Evolutionary conservation across 192 early-diverging fungal genomes (phyloP).

Genomic region (Entomortierella lignicola): DNA sequence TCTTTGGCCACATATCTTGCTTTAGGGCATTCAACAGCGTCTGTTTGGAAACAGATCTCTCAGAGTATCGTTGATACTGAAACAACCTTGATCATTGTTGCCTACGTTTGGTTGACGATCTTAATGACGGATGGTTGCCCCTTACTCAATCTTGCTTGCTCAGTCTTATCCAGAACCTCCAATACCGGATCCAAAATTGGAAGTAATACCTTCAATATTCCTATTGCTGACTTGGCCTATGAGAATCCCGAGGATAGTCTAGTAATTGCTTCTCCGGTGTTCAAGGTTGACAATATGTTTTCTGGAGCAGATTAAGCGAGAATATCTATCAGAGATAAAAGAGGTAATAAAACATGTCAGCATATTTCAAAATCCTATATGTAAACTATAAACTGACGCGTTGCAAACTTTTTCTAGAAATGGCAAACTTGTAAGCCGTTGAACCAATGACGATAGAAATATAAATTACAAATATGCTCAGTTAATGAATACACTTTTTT

Average conservation of each 20-base stretch:
- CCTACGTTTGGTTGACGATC: slow-evolving; percentile 16
- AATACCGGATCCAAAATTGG: no score
- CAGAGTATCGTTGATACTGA: slow-evolving; percentile 73
- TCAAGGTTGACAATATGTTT: slow-evolving; percentile 38
- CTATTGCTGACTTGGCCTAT: slow-evolving; percentile 53
- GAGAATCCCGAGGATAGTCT: slow-evolving; percentile 24
- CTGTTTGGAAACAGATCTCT: slow-evolving; percentile 37
- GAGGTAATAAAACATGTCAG: no score
- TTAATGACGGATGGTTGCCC: slow-evolving; percentile 36
- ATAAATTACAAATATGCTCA: no score
- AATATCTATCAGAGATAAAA: no score
- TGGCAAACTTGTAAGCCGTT: no score
- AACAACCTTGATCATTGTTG: slow-evolving; percentile 72
- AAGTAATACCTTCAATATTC: slow-evolving; percentile 39
- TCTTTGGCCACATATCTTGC: slow-evolving; percentile 63
- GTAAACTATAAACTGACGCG: no score
- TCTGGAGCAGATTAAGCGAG: no score
- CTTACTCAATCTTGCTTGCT: slow-evolving; percentile 24
- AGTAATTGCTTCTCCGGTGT: slow-evolving; percentile 40
- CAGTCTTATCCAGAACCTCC: no score
- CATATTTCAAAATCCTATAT: no score
- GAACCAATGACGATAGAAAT: no score
- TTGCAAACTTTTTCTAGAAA: no score
- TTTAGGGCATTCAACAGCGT: slow-evolving; percentile 60
- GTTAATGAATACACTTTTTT: no score